Conservation (phyloP, 179 eudicot species). For the Beta corolliflora region DNA sequence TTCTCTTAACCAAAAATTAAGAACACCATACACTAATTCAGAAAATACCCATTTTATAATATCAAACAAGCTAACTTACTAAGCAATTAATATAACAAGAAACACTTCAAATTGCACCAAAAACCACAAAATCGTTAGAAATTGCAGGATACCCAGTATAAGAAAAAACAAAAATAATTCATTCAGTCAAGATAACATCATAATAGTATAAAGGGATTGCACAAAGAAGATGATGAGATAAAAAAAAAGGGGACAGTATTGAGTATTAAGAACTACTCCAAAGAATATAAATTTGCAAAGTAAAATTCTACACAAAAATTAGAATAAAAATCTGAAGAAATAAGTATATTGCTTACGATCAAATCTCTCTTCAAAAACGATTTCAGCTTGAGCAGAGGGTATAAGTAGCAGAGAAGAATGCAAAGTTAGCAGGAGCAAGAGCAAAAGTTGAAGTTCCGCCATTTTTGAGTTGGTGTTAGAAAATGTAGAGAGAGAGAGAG, state of each 20-base stretch:
- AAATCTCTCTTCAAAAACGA: slow-evolving; percentile 48
- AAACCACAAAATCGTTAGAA: neutral
- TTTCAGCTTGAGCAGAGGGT: slow-evolving; percentile 31
- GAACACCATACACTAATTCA: neutral
- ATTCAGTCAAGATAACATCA: too few species aligned
- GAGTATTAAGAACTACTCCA: too few species aligned
- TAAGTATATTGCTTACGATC: slow-evolving; percentile 27
- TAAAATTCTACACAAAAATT: neutral
- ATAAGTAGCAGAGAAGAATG: slow-evolving; percentile 11
- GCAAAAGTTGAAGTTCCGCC: slow-evolving; percentile 32
- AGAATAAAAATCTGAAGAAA: neutral
- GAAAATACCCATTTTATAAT: slow-evolving; percentile 1
- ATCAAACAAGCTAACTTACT: neutral
- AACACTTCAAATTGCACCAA: neutral
- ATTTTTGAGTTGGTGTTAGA: slow-evolving; percentile 18
- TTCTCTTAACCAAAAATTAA: slow-evolving; percentile 29
- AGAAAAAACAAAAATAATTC: too few species aligned
- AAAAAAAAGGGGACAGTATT: neutral
- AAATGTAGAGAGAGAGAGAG: neutral
- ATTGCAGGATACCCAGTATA: neutral
- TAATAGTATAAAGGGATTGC: too few species aligned
- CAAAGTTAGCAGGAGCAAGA: slow-evolving; percentile 30
- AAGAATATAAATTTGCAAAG: neutral
- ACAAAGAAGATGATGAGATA: too few species aligned
- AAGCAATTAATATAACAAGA: neutral